Base-by-base conservation (phyloP, 2,329 filamentous ascomycete species). In the Tolypocladium ovalisporum region DNA sequence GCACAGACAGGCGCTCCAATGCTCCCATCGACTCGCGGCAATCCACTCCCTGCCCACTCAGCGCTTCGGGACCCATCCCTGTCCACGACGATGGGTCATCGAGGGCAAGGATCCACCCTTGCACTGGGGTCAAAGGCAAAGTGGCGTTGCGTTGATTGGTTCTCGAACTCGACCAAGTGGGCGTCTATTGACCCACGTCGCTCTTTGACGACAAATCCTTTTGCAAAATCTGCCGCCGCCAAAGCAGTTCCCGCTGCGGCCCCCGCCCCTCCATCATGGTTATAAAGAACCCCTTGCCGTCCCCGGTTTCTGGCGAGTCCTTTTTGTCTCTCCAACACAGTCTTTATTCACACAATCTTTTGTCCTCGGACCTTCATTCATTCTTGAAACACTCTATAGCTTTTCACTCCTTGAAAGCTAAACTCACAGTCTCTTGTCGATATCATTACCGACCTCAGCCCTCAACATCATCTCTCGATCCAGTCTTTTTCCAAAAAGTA, bases 251-350 rank as follows among this genome's bases (percentile, higher is more conserved):
- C 24, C 44, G 44, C 44, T 9, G 44, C 17, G 32, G n/a, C 49
- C 51, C 51, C 51, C 34, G 10, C 22, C 35, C 35, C 12, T n/a
- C 35, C 22, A 32, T n/a, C 24, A 24, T n/a, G 35, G 36, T 54
- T 54, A 68, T 68, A 68, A 67, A 68, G 67, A 59, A 62, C 63
- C 58, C 59, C 64, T 59, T 57, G n/a, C 59, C 60, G 57, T 54
- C 59, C 60, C 64, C 66, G 59, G 62, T 52, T 34, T 34, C 40
- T 19, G 27, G 10, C 27, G 5, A 34, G 29, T 52, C 36, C n/a
- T 24, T 47, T 35, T 34, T 42, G n/a, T 32, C 29, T 39, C 27
- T 15, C 44, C 35, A 51, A 34, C 29, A 51, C 47, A 34, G 29
- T 51, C 47, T 34, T 34, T 51, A n/a, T 29, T 34, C 29, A 13